These are phyloP conservation scores for Scutellaria baicalensis DNA, from an alignment of 257 asterid genomes.

Conservation along the genomic window DNA sequence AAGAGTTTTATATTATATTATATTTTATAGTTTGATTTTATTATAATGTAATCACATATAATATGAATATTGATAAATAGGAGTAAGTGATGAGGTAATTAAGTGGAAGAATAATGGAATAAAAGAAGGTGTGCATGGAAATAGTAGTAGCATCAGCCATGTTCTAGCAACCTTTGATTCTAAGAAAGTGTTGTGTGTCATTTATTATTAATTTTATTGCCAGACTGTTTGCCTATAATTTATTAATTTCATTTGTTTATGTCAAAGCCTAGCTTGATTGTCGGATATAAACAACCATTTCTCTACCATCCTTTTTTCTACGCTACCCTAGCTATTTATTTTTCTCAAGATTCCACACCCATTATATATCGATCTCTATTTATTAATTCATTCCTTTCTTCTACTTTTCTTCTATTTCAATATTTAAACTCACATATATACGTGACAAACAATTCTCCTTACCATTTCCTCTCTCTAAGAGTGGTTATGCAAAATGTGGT, in stretches of 20 bases:
- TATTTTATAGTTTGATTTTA: too few relatives aligned
- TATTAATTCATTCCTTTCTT: too few relatives aligned
- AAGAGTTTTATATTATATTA: too few relatives aligned
- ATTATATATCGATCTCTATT: not conserved
- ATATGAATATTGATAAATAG: too few relatives aligned
- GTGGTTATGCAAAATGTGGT: too few relatives aligned
- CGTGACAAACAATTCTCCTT: too few relatives aligned
- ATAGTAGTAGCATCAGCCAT: slow-evolving; percentile 23
- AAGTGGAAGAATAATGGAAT: slow-evolving; percentile 3
- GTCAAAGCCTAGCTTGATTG: slow-evolving; percentile 46
- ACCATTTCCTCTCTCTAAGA: too few relatives aligned
- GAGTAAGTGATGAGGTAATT: not conserved
- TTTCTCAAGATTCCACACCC: slow-evolving; percentile 9
- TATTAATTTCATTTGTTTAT: slow-evolving; percentile 23
- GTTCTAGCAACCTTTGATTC: slow-evolving; percentile 34
- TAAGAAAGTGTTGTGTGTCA: slow-evolving; percentile 1
- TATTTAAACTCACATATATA: too few relatives aligned
- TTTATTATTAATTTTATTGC: slow-evolving; percentile 17
- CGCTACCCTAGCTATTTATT: not conserved
- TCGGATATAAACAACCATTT: slow-evolving; percentile 44
- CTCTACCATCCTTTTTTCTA: slow-evolving; percentile 1
- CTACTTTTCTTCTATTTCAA: too few relatives aligned
- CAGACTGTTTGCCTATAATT: slow-evolving; percentile 40
- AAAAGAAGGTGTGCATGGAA: slow-evolving; percentile 14
- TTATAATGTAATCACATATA: too few relatives aligned